These are phyloP conservation scores for Solanum chilense DNA, from an alignment of 257 asterid species.

Conservation along the genomic window DNA sequence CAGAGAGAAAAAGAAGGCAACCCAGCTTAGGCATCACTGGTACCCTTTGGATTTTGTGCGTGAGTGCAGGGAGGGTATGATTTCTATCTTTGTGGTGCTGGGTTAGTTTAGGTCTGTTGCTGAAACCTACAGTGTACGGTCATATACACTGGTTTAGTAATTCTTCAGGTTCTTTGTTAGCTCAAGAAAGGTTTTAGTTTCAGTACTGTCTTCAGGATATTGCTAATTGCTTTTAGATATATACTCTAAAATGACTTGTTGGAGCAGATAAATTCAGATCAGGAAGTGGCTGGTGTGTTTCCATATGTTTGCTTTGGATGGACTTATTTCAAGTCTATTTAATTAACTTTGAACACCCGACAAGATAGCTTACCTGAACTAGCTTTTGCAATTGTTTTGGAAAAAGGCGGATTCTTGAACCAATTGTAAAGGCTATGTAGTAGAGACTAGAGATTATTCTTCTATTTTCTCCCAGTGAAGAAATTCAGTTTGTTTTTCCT, in stretches of 20 bases:
- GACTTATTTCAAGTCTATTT: not conserved
- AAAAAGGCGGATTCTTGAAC: not conserved
- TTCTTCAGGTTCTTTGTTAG: not conserved
- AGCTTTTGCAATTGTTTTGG: not conserved
- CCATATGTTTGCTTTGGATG: not conserved
- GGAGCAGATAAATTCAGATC: not conserved
- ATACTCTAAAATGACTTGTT: not conserved
- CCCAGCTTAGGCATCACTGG: not conserved
- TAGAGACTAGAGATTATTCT: not conserved
- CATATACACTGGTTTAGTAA: not conserved
- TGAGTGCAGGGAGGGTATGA: not conserved
- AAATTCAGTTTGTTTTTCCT: not conserved
- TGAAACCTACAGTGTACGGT: not conserved
- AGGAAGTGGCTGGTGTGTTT: not conserved
- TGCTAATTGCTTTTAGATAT: not conserved
- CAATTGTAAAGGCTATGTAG: not conserved
- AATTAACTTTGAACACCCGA: not conserved
- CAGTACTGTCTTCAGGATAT: not conserved
- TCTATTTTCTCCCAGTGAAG: not conserved
- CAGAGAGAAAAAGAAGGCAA: not conserved
- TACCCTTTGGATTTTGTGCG: not conserved
- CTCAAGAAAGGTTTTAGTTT: not conserved
- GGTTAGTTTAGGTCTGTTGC: not conserved
- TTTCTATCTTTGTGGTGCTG: not conserved
- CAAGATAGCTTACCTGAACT: not conserved